phyloP scores from a whole-genome alignment of 2,329 filamentous ascomycete genomes.

The Arthrobotrys sinensis region DNA sequence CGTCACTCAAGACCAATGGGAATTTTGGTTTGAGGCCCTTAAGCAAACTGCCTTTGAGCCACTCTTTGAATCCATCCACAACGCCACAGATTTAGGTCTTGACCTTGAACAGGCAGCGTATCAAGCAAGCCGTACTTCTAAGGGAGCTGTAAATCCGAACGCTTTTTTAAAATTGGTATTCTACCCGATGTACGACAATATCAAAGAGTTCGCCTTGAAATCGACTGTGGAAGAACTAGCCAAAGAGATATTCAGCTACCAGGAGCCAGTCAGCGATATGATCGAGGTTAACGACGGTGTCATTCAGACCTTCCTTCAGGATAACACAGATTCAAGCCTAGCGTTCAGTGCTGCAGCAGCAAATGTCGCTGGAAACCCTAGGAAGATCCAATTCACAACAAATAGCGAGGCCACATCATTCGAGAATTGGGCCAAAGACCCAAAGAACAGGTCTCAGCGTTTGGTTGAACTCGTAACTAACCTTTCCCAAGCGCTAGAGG shows the following conservation, averaged over 20 bases:
- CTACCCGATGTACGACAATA: slow-evolving; percentile 29
- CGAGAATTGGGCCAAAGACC: slow-evolving; percentile 35
- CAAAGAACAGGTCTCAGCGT: background rate
- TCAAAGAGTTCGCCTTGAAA: slow-evolving; percentile 1
- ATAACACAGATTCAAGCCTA: background rate
- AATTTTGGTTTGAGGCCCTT: slow-evolving; percentile 29
- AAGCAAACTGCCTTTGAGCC: slow-evolving; percentile 18
- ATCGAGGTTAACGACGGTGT: background rate
- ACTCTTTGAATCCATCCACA: slow-evolving; percentile 18
- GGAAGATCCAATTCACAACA: background rate
- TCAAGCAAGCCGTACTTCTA: slow-evolving; percentile 14
- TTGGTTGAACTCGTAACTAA: slow-evolving; percentile 8
- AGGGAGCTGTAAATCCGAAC: slow-evolving; percentile 14
- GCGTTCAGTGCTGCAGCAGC: slow-evolving; percentile 16
- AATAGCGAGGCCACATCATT: slow-evolving; percentile 2
- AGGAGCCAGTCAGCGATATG: background rate
- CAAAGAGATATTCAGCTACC: slow-evolving; percentile 19
- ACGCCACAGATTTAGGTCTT: background rate
- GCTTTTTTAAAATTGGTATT: slow-evolving; percentile 3
- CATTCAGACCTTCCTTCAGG: background rate
- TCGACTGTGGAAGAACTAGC: slow-evolving; percentile 5
- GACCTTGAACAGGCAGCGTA: slow-evolving; percentile 21
- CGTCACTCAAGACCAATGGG: slow-evolving; percentile 27
- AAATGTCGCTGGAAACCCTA: background rate
- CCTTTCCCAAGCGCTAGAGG: background rate